A percentile compares a stretch with the other conserved stretches of the same genome.
phyloP scores from a whole-genome alignment of 495 filamentous ascomycete genomes.

The Penicillium atrosanguineum region DNA sequence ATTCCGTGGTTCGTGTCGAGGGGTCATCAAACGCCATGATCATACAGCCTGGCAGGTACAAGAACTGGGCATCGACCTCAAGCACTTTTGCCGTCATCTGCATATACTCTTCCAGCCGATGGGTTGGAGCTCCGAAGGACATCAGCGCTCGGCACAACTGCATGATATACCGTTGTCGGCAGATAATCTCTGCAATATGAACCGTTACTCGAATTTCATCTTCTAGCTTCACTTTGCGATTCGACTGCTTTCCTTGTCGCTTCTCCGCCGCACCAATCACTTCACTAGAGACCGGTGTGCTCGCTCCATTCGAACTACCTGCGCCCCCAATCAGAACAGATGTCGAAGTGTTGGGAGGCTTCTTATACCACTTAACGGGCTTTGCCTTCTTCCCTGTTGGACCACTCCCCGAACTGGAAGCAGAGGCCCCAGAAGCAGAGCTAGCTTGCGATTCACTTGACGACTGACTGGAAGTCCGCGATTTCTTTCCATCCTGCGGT shows the following conservation, averaged over 20 bases:
- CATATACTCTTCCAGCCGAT: constrained; percentile 79
- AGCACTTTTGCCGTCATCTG: constrained; percentile 82
- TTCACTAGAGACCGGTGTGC: constrained; percentile 30
- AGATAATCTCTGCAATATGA: constrained; percentile 78
- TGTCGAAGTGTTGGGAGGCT: constrained; percentile 26
- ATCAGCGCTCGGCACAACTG: constrained; percentile 84
- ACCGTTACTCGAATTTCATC: constrained; percentile 76
- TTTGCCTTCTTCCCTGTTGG: constrained; percentile 24
- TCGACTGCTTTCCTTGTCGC: constrained; percentile 24
- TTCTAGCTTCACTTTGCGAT: constrained; percentile 25
- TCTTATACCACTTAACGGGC: constrained; percentile 36
- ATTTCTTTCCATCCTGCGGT: constrained; percentile 4
- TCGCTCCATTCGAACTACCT: constrained; percentile 24
- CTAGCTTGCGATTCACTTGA: background rate
- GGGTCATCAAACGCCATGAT: constrained; percentile 89
- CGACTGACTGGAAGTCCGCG: constrained; percentile 15
- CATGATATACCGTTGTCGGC: constrained; percentile 77
- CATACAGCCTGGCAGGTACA: constrained; percentile 91
- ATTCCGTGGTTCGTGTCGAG: constrained; percentile 81
- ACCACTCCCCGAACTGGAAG: constrained; percentile 3
- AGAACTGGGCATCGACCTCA: constrained; percentile 81
- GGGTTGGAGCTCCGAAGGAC: constrained; percentile 71
- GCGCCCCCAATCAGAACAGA: constrained; percentile 23
- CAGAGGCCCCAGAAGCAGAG: background rate
- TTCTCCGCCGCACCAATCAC: constrained; percentile 29